A percentile compares a stretch with the other conserved stretches of the same genome.
phyloP scores from a whole-genome alignment of 192 early-diverging fungal species.

The Ambispora gerdemannii region DNA sequence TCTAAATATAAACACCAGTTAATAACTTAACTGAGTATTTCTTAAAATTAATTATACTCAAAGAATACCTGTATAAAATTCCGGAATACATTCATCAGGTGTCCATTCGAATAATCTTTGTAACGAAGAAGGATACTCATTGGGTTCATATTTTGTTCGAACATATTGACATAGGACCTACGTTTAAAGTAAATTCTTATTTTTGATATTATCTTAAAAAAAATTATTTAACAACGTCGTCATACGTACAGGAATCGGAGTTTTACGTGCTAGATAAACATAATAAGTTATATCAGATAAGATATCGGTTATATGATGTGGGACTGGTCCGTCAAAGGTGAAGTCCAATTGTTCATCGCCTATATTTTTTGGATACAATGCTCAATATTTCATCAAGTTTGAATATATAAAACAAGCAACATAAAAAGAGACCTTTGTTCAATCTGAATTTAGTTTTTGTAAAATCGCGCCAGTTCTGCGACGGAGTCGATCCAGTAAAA shows the following conservation, averaged over 20 bases:
- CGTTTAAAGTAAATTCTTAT: background rate
- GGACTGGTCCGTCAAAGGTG: slow-evolving; percentile 61
- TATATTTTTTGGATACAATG: slow-evolving; percentile 1
- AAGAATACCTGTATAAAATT: slow-evolving; percentile 62
- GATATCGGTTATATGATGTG: slow-evolving; percentile 68
- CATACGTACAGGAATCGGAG: slow-evolving; percentile 52
- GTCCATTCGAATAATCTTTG: slow-evolving; percentile 66
- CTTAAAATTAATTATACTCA: too few relatives aligned
- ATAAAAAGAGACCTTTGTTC: slow-evolving; percentile 47
- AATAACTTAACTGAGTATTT: too few relatives aligned
- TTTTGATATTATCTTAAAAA: background rate
- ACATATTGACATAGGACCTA: slow-evolving; percentile 64
- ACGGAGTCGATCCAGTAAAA: slow-evolving; percentile 50
- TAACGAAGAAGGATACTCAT: slow-evolving; percentile 64
- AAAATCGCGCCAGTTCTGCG: slow-evolving; percentile 59
- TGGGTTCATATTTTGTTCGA: slow-evolving; percentile 63
- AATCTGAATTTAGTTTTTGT: slow-evolving; percentile 64
- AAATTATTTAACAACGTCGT: too few relatives aligned
- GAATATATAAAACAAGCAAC: background rate
- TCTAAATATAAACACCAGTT: slow-evolving; percentile 32
- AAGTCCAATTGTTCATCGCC: slow-evolving; percentile 70
- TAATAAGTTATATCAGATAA: slow-evolving; percentile 69
- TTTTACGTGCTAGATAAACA: slow-evolving; percentile 62
- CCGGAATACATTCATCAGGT: slow-evolving; percentile 72
- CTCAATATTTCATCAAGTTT: background rate